These are phyloP conservation scores for Petunia secreta DNA, from an alignment of 257 asterid genomes.

Conservation along the genomic window DNA sequence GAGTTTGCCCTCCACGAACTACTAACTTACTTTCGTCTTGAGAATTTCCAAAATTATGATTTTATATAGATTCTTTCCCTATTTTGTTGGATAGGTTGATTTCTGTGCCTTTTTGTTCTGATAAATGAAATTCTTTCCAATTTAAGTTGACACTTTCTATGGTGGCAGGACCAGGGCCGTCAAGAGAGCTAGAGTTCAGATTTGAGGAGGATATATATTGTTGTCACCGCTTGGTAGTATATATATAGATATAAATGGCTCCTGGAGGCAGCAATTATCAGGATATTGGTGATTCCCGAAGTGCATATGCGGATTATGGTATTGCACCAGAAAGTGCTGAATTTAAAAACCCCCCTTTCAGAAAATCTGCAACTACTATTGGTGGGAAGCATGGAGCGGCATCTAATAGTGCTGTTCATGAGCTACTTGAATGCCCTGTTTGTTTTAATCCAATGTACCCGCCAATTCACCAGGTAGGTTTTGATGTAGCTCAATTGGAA, in stretches of 20 bases:
- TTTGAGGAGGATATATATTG: conserved; percentile 26
- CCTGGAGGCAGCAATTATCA: conserved; percentile 58
- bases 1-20: neutral
- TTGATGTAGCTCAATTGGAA: conserved; percentile 23
- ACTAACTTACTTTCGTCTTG: neutral
- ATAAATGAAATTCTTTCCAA: neutral
- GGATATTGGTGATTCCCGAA: conserved; percentile 44
- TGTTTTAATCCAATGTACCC: conserved; percentile 75
- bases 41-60: neutral
- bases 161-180: conserved; percentile 13
- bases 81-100: neutral
- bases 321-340: conserved; percentile 55
- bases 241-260: conserved; percentile 40
- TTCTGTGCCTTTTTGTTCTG: neutral
- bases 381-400: conserved; percentile 49
- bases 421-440: conserved; percentile 77
- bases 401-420: conserved; percentile 68
- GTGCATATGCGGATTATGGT: conserved; percentile 42
- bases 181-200: conserved; percentile 5
- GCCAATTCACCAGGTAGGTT: conserved; percentile 79
- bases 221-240: conserved; percentile 30
- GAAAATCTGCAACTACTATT: conserved; percentile 44
- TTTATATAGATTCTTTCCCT: neutral
- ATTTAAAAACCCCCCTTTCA: conserved; percentile 47
- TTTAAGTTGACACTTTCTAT: neutral